Conservation (phyloP, 495 filamentous ascomycete genomes). For the Amphirosellinia nigrospora region DNA sequence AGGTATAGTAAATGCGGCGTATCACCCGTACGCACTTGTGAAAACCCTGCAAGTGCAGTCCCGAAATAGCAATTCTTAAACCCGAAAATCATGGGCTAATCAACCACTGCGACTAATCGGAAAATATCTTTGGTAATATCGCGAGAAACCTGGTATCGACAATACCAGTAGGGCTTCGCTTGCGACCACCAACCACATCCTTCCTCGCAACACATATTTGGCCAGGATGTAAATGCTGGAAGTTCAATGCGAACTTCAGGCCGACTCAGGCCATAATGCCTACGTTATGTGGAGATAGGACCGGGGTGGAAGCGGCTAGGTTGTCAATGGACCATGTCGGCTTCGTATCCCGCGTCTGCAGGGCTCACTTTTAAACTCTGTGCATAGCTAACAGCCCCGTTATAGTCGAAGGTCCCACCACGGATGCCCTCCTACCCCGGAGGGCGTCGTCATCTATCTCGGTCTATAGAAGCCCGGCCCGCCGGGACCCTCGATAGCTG, state of each 20-base stretch:
- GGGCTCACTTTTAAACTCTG: background rate
- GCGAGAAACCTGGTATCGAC: conserved; percentile 12
- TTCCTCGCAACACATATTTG: background rate
- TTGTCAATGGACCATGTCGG: background rate
- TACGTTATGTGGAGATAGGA: conserved; percentile 7
- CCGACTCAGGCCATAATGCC: conserved; percentile 3
- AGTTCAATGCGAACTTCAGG: conserved; percentile 20
- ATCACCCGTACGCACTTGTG: background rate
- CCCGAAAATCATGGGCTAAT: background rate
- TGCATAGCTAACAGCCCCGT: conserved; percentile 8
- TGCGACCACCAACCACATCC: conserved; percentile 10
- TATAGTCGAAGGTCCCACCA: conserved; percentile 7
- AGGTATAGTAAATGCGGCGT: background rate
- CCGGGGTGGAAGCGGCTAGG: conserved; percentile 1
- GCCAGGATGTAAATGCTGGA: background rate
- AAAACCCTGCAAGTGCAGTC: background rate
- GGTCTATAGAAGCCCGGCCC: background rate
- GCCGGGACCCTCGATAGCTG: background rate
- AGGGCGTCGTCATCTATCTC: conserved; percentile 20
- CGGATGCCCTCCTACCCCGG: conserved; percentile 11
- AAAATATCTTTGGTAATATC: conserved; percentile 1
- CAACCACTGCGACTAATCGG: conserved; percentile 1
- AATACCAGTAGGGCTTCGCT: conserved; percentile 7
- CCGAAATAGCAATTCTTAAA: conserved; percentile 16
- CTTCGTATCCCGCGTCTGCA: conserved; percentile 16